These are phyloP conservation scores for Euryodendron excelsum DNA, from an alignment of 148 eudicot genomes.

Conservation along the genomic window DNA sequence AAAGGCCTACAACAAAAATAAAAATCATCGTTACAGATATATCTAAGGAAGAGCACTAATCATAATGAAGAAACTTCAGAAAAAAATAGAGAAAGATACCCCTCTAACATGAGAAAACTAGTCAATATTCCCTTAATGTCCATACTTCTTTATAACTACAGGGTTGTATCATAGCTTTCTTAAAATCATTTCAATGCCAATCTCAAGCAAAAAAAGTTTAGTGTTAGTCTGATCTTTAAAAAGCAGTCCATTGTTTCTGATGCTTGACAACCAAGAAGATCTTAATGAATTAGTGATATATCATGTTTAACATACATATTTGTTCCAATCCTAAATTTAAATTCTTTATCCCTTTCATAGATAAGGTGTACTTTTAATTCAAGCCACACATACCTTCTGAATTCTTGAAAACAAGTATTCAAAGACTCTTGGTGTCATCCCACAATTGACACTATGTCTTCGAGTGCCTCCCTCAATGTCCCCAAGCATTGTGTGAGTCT, in stretches of 20 bases:
- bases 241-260: neutral
- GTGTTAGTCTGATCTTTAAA: no score
- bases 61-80: neutral
- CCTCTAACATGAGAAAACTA: neutral
- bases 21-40: neutral
- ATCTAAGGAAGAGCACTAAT: neutral
- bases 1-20: neutral
- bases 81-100: neutral
- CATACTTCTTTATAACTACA: neutral
- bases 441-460: constrained; percentile 92
- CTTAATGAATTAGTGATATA: neutral
- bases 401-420: constrained; percentile 91
- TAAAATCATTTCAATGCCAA: neutral
- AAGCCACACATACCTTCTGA: constrained; percentile 59
- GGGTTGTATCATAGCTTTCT: neutral
- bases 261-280: neutral
- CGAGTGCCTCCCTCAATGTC: constrained; percentile 95
- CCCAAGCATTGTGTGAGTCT: constrained; percentile 17
- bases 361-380: neutral
- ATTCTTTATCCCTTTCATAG: neutral
- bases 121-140: neutral
- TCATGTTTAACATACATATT: neutral
- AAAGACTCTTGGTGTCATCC: constrained; percentile 98
- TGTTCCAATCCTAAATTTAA: neutral
- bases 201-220: neutral